phyloP scores from a whole-genome alignment of 208 protist genomes.

The Crithidia acanthocephali region DNA sequence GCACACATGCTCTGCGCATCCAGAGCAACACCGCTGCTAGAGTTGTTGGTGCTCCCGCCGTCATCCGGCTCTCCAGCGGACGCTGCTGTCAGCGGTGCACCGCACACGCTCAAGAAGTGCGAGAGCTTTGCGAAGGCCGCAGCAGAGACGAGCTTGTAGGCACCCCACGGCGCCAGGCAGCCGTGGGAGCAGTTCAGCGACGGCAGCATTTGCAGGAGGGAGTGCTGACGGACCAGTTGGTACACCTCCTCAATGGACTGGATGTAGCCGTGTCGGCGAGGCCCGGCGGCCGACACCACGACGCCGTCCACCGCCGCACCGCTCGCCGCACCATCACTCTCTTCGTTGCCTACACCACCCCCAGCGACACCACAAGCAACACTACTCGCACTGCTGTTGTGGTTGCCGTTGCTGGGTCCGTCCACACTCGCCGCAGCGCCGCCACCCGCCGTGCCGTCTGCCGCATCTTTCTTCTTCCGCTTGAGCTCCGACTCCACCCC shows the following conservation, averaged over 20 bases:
- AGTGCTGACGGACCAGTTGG: slow-evolving; percentile 26
- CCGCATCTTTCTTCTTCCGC: slow-evolving; percentile 28
- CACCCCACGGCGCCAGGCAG: slow-evolving; percentile 47
- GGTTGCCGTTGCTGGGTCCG: not conserved
- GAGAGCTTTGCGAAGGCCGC: slow-evolving; percentile 21
- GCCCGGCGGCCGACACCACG: not conserved
- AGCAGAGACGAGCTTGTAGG: slow-evolving; percentile 57
- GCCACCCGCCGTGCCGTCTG: not conserved
- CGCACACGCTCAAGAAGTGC: slow-evolving; percentile 28
- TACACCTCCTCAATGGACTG: slow-evolving; percentile 14
- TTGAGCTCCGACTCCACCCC: slow-evolving; percentile 40
- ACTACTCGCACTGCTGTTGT: not conserved
- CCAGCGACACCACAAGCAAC: not conserved
- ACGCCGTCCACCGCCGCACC: slow-evolving; percentile 5
- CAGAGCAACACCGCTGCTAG: not conserved
- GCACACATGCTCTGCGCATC: slow-evolving; percentile 14
- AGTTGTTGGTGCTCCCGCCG: too few species aligned
- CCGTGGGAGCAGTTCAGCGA: slow-evolving; percentile 49
- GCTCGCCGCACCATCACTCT: not conserved
- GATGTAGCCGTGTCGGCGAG: slow-evolving; percentile 21
- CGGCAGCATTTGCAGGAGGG: slow-evolving; percentile 25
- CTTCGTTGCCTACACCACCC: too few species aligned
- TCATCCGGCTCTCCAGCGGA: too few species aligned
- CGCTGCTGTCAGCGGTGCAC: slow-evolving; percentile 8
- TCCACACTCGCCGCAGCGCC: not conserved